Evolutionary conservation across 225 moss, liverwort and hornwort species (phyloP).

Genomic region (Marchantia paleacea): DNA sequence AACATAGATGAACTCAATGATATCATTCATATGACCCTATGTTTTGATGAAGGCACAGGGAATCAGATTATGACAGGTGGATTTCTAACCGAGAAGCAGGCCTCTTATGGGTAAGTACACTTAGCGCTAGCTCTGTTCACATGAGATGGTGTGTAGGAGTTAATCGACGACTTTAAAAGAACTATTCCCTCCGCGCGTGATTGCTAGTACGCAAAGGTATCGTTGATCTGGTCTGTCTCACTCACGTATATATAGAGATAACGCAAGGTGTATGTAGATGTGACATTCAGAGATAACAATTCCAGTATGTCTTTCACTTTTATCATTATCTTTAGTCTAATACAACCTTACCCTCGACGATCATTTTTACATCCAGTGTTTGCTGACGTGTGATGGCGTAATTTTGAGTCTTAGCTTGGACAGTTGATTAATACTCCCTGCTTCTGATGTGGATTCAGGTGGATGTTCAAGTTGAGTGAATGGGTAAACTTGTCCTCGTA

Average conservation of each 20-base stretch:
- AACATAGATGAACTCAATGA: constrained; percentile 75
- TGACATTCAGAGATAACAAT: too few species aligned
- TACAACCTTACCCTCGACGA: too few species aligned
- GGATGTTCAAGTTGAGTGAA: constrained; percentile 99
- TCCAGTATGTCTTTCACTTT: too few species aligned
- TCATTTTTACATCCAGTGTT: background rate
- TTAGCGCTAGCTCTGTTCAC: too few species aligned
- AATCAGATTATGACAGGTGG: constrained; percentile 92
- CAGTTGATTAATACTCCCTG: background rate
- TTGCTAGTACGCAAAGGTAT: too few species aligned
- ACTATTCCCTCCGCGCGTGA: too few species aligned
- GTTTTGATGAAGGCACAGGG: constrained; percentile 98
- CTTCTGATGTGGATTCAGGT: constrained; percentile 40
- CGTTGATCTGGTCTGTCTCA: too few species aligned
- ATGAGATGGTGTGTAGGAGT: too few species aligned
- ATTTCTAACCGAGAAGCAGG: constrained; percentile 95
- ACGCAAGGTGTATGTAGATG: too few species aligned
- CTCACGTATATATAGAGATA: too few species aligned
- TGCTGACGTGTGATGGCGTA: background rate
- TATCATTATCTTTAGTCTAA: too few species aligned
- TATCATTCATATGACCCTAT: constrained; percentile 95
- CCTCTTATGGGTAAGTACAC: constrained; percentile 68
- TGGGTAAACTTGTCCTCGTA: constrained; percentile 87
- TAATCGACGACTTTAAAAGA: too few species aligned
- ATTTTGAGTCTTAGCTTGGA: background rate